Evolutionary conservation across 202 grass and related monocot genomes (phyloP).

Genomic region (Eragrostis tef): DNA sequence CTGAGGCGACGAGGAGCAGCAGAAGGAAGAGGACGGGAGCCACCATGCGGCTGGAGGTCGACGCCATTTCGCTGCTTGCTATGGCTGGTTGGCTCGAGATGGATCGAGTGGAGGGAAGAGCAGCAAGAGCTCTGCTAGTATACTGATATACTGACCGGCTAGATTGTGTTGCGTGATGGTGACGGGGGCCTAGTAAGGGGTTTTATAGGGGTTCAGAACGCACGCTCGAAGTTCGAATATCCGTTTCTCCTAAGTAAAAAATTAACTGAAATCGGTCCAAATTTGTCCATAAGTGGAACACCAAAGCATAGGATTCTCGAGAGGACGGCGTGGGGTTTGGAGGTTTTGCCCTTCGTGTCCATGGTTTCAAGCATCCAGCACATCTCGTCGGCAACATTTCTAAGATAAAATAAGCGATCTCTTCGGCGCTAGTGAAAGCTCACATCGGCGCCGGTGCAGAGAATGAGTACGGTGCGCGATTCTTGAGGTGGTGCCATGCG

Average conservation of each 20-base stretch:
- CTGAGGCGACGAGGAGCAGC: constrained; percentile 56
- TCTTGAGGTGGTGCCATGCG: constrained; percentile 17
- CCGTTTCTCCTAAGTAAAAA: not conserved
- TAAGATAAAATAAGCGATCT: not conserved
- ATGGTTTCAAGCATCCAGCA: not conserved
- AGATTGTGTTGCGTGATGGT: not conserved
- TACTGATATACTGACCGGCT: not conserved
- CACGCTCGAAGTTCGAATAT: not conserved
- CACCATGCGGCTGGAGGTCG: constrained; percentile 46
- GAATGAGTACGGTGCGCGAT: not conserved
- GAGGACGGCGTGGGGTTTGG: not conserved
- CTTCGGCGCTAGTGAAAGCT: not conserved
- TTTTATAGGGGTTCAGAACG: constrained; percentile 34
- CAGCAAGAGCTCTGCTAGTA: no score
- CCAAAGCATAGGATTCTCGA: not conserved
- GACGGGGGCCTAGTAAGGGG: not conserved
- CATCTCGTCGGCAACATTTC: not conserved
- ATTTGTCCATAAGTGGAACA: not conserved
- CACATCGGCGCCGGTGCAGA: not conserved
- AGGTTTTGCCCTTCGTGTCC: constrained; percentile 17
- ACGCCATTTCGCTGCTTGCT: not conserved
- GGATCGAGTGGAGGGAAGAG: not conserved
- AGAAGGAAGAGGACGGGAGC: constrained; percentile 49
- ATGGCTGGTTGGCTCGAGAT: not conserved
- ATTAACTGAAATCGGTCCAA: not conserved